Evolutionary conservation across 163 green algal genomes (phyloP).

Genomic region (Scenedesmus sp.): DNA sequence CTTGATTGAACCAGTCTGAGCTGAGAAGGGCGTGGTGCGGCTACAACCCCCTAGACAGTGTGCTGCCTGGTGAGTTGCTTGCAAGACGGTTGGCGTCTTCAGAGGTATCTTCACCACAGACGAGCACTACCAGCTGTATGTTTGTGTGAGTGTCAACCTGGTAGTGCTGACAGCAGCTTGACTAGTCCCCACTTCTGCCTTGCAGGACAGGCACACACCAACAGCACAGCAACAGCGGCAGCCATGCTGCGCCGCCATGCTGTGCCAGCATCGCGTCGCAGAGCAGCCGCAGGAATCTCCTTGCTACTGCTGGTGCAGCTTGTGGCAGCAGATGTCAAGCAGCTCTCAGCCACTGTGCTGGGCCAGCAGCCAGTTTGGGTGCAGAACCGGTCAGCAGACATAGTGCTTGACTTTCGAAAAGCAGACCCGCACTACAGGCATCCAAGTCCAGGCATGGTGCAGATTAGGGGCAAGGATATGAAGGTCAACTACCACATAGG

Average conservation of each 20-base stretch:
- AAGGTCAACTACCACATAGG: conserved; percentile 48
- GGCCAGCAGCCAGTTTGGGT: conserved; percentile 48
- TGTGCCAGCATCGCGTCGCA: neutral
- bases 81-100: neutral
- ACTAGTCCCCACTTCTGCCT: neutral
- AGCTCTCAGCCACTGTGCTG: conserved; percentile 44
- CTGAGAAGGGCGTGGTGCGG: neutral
- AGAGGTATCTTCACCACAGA: neutral
- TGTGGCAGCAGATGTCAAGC: conserved; percentile 40
- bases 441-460: neutral
- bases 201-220: neutral
- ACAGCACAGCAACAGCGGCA: conserved; percentile 13
- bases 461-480: conserved; percentile 32
- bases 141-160: neutral
- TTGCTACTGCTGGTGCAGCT: neutral
- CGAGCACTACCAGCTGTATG: neutral
- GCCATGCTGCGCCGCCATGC: neutral
- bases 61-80: neutral
- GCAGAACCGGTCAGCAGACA: conserved; percentile 47
- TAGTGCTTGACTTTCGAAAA: conserved; percentile 47
- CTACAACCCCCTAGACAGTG: neutral
- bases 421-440: conserved; percentile 49
- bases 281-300: neutral
- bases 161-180: neutral
- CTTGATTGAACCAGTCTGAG: neutral